Evolutionary conservation across 2,329 filamentous ascomycete genomes (phyloP).

Genomic region (Aspergillus sp.): DNA sequence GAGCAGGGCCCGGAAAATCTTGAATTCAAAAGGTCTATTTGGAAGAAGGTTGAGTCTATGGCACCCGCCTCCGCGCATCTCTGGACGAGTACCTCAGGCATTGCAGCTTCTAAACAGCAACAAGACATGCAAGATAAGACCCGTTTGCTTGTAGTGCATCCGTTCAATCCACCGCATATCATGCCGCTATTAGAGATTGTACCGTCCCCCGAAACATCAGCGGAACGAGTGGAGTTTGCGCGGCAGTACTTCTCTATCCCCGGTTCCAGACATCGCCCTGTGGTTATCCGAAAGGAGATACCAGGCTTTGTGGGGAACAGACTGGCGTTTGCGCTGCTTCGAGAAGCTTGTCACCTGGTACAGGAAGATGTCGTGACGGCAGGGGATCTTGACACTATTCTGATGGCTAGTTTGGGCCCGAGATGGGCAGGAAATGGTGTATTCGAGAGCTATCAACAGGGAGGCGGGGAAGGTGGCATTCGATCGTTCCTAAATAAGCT

Average conservation of each 20-base stretch:
- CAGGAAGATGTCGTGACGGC: slow-evolving; percentile 53
- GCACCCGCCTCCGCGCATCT: slow-evolving; percentile 49
- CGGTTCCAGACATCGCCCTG: slow-evolving; percentile 37
- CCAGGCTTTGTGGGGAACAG: slow-evolving; percentile 60
- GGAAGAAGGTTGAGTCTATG: slow-evolving; percentile 51
- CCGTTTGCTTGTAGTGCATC: slow-evolving; percentile 58
- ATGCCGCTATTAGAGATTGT: slow-evolving; percentile 63
- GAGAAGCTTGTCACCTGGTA: slow-evolving; percentile 58
- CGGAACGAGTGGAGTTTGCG: slow-evolving; percentile 28
- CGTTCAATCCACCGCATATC: slow-evolving; percentile 62
- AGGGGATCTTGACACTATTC: slow-evolving; percentile 54
- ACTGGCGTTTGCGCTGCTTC: slow-evolving; percentile 56
- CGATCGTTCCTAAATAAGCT: slow-evolving; percentile 57
- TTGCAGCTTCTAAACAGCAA: slow-evolving; percentile 53
- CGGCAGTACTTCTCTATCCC: slow-evolving; percentile 40
- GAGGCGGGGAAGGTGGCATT: slow-evolving; percentile 56
- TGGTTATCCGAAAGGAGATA: slow-evolving; percentile 53
- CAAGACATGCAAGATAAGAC: slow-evolving; percentile 42
- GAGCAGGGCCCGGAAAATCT: slow-evolving; percentile 60
- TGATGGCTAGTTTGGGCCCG: slow-evolving; percentile 54
- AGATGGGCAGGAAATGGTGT: slow-evolving; percentile 57
- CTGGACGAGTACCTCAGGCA: slow-evolving; percentile 61
- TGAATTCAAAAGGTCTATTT: slow-evolving; percentile 53
- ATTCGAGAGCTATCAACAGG: slow-evolving; percentile 60
- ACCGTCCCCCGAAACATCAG: slow-evolving; percentile 46